Conservation (phyloP, 2,329 filamentous ascomycete genomes). For the Colletotrichum incanum region DNA sequence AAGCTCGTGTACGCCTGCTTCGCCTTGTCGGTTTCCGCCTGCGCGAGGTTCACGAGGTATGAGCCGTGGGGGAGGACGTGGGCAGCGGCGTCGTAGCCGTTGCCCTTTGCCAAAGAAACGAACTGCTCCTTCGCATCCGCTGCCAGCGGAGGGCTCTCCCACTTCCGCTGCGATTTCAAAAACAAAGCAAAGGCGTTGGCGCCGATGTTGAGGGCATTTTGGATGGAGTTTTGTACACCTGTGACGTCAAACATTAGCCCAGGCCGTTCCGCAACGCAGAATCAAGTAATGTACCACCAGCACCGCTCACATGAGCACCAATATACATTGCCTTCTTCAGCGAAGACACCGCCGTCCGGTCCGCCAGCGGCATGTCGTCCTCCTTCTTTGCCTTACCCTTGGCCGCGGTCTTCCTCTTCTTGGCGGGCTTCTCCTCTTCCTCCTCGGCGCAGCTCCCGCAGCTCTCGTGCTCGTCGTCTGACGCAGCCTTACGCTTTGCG, state of each 20-base stretch:
- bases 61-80: slow-evolving; percentile 93
- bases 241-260: slow-evolving; percentile 16
- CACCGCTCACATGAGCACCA: slow-evolving; percentile 91
- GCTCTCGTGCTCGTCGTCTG: slow-evolving; percentile 47
- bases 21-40: slow-evolving; percentile 84
- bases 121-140: slow-evolving; percentile 80
- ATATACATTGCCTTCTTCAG: slow-evolving; percentile 83
- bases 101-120: slow-evolving; percentile 75
- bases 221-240: slow-evolving; percentile 92
- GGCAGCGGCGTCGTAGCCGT: slow-evolving; percentile 79
- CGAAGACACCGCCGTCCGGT: slow-evolving; percentile 74
- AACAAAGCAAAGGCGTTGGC: slow-evolving; percentile 96
- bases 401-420: slow-evolving; percentile 60
- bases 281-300: slow-evolving; percentile 76
- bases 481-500: slow-evolving; percentile 53
- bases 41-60: slow-evolving; percentile 96
- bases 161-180: slow-evolving; percentile 96
- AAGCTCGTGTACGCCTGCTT: slow-evolving; percentile 90
- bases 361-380: slow-evolving; percentile 74
- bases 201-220: slow-evolving; percentile 84
- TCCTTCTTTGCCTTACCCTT: slow-evolving; percentile 55
- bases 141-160: slow-evolving; percentile 85
- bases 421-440: slow-evolving; percentile 50
- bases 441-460: slow-evolving; percentile 46
- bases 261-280: slow-evolving; percentile 2